These are phyloP conservation scores for Elsinoe perseae DNA, from an alignment of 2,329 filamentous ascomycete genomes.

Conservation along the genomic window DNA sequence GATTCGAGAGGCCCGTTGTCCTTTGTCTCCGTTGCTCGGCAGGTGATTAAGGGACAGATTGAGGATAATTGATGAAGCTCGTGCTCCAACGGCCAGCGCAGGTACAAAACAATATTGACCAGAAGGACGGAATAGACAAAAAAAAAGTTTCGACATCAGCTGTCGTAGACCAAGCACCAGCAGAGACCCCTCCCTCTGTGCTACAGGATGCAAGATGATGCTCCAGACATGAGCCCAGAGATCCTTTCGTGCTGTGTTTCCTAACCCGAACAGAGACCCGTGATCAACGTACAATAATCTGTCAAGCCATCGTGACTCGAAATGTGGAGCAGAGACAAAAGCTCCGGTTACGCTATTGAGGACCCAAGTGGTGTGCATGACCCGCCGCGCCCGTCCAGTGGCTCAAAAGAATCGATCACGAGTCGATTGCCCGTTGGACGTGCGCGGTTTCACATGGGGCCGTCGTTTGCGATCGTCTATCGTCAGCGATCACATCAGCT, in stretches of 20 bases:
- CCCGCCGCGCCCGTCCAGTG: not conserved
- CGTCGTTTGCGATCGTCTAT: slow-evolving; percentile 3
- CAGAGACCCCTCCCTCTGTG: slow-evolving; percentile 1
- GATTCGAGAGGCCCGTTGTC: slow-evolving; percentile 9
- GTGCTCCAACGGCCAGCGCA: slow-evolving; percentile 15
- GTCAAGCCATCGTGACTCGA: slow-evolving; percentile 8
- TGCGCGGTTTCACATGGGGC: slow-evolving; percentile 13
- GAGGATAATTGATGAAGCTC: not conserved
- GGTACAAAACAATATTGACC: slow-evolving; percentile 11
- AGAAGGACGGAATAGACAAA: not conserved
- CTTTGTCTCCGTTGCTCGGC: slow-evolving; percentile 14
- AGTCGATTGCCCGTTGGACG: slow-evolving; percentile 16
- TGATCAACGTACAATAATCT: slow-evolving; percentile 13
- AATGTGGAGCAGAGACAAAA: slow-evolving; percentile 12
- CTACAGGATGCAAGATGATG: slow-evolving; percentile 2
- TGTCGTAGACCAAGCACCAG: not conserved
- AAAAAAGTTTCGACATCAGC: not conserved
- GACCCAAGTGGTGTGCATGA: slow-evolving; percentile 14
- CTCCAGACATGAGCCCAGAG: not conserved
- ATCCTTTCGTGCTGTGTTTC: not conserved
- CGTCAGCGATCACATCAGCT: slow-evolving; percentile 4
- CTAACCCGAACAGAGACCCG: slow-evolving; percentile 5
- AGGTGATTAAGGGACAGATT: slow-evolving; percentile 15
- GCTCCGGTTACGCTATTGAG: slow-evolving; percentile 15
- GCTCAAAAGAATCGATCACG: slow-evolving; percentile 13